These are phyloP conservation scores for Solanum chiquidenum DNA, from an alignment of 257 asterid genomes.

Conservation along the genomic window DNA sequence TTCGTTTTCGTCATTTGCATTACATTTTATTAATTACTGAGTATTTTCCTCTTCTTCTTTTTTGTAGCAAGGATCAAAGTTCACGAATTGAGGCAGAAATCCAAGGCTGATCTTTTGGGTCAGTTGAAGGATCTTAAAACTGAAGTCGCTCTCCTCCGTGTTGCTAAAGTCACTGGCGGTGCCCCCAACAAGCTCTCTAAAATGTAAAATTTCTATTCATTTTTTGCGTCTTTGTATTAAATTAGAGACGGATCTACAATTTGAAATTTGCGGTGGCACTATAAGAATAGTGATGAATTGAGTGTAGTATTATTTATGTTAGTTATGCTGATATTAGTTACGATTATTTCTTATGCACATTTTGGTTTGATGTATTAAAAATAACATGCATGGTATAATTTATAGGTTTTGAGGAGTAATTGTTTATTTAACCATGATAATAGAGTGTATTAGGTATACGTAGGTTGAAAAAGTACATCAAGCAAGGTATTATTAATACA, in stretches of 20 bases:
- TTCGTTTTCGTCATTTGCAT: neutral
- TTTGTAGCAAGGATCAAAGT: conserved; percentile 22
- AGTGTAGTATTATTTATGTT: neutral
- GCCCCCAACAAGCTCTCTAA: conserved; percentile 30
- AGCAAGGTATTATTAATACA: neutral
- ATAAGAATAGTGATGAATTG: too few species aligned
- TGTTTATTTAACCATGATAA: too few species aligned
- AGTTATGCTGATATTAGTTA: neutral
- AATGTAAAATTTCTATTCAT: neutral
- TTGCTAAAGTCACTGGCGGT: conserved; percentile 30
- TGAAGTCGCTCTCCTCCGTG: conserved; percentile 25
- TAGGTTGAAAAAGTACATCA: neutral
- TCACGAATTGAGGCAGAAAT: conserved; percentile 23
- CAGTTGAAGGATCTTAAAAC: conserved; percentile 24
- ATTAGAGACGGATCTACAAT: neutral
- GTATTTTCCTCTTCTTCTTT: neutral
- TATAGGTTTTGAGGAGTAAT: too few species aligned
- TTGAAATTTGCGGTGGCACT: neutral
- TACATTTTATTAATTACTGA: neutral
- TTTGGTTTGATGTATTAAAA: too few species aligned
- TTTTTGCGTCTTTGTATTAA: neutral
- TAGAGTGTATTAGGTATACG: neutral
- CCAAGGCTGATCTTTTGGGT: conserved; percentile 10
- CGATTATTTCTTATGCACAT: too few species aligned
- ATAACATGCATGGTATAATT: too few species aligned